Evolutionary conservation across 202 grass and related monocot genomes (phyloP), one percentile per base, ranked within the genome.

Genomic region (Cymbopogon flexuosus): DNA sequence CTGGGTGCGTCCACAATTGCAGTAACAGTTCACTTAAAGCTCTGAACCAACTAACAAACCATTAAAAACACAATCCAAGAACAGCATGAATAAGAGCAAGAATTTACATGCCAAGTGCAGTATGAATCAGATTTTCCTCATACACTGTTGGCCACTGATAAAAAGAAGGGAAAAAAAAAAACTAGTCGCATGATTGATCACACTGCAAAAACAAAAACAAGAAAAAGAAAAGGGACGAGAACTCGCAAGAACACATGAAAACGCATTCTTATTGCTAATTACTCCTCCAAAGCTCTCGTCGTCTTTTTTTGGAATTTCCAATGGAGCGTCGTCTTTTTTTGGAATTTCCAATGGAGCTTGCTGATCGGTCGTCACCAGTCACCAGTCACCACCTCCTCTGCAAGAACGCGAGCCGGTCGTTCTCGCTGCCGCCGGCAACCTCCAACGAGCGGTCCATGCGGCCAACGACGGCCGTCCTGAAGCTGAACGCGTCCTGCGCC

Each of bases 381-480:
- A 31, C 30, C 30, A 31, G 29, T 93, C 85, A 96, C 87, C 90
- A 99, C 49, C 90, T 96, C 80, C 82, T 93, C 51, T 91, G 14
- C 70, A 91, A 21, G 87, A 86, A 98, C 1, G 83, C 77, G 18
- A 84, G 84, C 1, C 76, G 75, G 54, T 94, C 89, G 22, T 80
- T 83, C 47, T 94, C 90, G 36, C 43, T 60, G 36, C 72, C 70
- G 42, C 72, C 70, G 42, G 66, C 80, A 16, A 65, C 15, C 14
- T 84, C 90, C 40, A 73, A 34, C 16, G 49, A 78, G 34, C 90
- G 84, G 78, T 99, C 92, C 21, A 99, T 79, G 46, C 89, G 86
- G 36, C 89, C 83, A 24, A 96, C 80, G 39, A 96, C 83, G 2
- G 89, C 90, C 27, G 84, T 73, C 89, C 91, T 96, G 76, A 99